phyloP scores from a whole-genome alignment of 306 rosid species.

The Gleditsia sinensis region DNA sequence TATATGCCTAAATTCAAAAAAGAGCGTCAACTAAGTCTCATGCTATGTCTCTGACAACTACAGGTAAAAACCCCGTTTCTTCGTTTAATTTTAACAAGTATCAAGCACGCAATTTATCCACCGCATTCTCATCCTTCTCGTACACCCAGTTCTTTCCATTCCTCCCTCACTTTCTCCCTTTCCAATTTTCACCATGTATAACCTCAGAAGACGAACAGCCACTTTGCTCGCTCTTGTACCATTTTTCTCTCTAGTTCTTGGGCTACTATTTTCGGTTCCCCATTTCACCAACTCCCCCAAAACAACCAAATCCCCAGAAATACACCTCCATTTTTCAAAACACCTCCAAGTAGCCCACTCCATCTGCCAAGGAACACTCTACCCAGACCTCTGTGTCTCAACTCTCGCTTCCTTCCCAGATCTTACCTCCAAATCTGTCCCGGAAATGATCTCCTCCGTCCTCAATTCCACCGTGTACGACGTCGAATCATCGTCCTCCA shows the following conservation, averaged over 20 bases:
- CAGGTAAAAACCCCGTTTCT: neutral
- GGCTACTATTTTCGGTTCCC: constrained; percentile 22
- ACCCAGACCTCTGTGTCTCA: constrained; percentile 70
- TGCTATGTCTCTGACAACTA: neutral
- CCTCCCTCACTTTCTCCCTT: neutral
- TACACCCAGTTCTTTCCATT: neutral
- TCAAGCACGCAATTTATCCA: neutral
- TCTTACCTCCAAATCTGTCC: constrained; percentile 58
- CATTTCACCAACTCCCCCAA: constrained; percentile 19
- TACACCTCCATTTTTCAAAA: constrained; percentile 31
- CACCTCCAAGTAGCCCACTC: constrained; percentile 57
- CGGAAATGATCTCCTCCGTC: constrained; percentile 49
- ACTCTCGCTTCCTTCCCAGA: constrained; percentile 61
- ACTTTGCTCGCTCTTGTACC: constrained; percentile 26
- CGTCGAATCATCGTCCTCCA: constrained; percentile 52
- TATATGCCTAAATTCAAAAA: neutral
- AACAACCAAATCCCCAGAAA: neutral
- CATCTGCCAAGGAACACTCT: constrained; percentile 73
- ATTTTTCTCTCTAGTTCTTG: constrained; percentile 20
- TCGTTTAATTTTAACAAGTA: neutral
- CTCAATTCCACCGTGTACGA: constrained; percentile 51
- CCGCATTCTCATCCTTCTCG: neutral
- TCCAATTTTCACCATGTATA: constrained; percentile 30
- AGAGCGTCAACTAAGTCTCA: neutral
- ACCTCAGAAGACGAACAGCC: constrained; percentile 19